phyloP scores from a whole-genome alignment of 148 eudicot genomes.

The Bassia scoparia region DNA sequence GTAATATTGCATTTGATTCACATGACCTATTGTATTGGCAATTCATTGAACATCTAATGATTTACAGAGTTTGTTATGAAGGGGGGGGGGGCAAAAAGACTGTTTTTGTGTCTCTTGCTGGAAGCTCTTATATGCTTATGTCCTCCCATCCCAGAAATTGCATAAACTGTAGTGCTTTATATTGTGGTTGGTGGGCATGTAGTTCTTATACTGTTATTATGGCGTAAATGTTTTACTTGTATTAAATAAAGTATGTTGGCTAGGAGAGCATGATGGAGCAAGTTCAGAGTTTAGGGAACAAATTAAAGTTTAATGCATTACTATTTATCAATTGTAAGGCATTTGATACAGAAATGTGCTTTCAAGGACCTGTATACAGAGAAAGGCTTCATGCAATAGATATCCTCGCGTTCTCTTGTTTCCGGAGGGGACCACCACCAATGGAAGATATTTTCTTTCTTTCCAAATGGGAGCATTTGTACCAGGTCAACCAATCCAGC shows the following conservation, averaged over 20 bases:
- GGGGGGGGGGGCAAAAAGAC: neutral
- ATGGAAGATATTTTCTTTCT: constrained; percentile 78
- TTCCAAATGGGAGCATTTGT: constrained; percentile 98
- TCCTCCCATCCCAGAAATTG: neutral
- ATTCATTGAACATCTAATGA: neutral
- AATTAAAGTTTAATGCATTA: constrained; percentile 25
- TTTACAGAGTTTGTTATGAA: neutral
- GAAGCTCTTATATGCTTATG: neutral
- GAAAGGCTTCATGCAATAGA: constrained; percentile 79
- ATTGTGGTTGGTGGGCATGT: neutral
- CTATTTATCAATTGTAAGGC: constrained; percentile 63
- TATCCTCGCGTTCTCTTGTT: constrained; percentile 88
- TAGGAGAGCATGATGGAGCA: neutral
- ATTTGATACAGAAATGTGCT: constrained; percentile 97
- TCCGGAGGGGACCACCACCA: constrained; percentile 98
- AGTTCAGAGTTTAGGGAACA: constrained; percentile 12
- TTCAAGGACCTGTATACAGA: constrained; percentile 94
- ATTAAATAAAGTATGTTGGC: neutral
- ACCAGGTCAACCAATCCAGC: constrained; percentile 88
- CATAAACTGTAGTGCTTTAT: neutral
- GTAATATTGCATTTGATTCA: neutral
- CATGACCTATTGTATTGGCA: neutral
- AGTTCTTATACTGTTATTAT: neutral
- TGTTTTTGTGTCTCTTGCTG: neutral
- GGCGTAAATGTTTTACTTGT: constrained; percentile 4